Base-by-base conservation (phyloP, 2,329 filamentous ascomycete species). In the Fusarium nisikadoi region DNA sequence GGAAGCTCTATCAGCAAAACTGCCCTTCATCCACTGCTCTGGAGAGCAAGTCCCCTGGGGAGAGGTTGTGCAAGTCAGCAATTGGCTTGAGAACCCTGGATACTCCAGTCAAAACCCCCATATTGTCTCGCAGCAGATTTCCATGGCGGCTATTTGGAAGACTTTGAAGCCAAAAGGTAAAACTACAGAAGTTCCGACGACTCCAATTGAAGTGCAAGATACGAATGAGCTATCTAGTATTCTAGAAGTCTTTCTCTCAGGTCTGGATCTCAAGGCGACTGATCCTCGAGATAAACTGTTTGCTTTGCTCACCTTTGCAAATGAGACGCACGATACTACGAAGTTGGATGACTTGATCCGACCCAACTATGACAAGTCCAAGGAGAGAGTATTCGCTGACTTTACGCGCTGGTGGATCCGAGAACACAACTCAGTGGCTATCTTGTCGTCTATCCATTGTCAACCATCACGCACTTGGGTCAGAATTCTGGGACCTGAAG, bases 351-450 rank as follows among this genome's bases (percentile, higher is more conserved):
- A 70, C 2, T 14, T 74, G 7, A 62, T 74, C 2, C 41, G 65
- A 2, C 72, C 72, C 0, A 72, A 74, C 6, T 74, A 74, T 7
- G 68, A 72, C 25, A 74, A 74, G 16, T 36, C 65, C 0, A 58
- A 43, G 2, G 62, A 64, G 5, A 38, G 52, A 11, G 72, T 74
- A 2, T 74, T 74, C 58, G 65, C 69, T 1, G 72, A 74, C 1
- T 74, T 74, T 9, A 74, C 72, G 3, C 52, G 71, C 0, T 74
- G 71, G 72, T 74, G 72, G 68, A 74, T 74, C 0, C 45, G 66
- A 7, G 46, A 64, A 1, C 53, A 74, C 6, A 46, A 53, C 9
- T 74, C 71, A 0, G 41, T 74, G 5, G 55, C 47, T 1, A 70
- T 74, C 5, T n/a, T 74, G 1, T 74, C 72, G 0, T 43, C 39